phyloP scores from a whole-genome alignment of 441 rosid genomes.

The Eutrema salsugineum region DNA sequence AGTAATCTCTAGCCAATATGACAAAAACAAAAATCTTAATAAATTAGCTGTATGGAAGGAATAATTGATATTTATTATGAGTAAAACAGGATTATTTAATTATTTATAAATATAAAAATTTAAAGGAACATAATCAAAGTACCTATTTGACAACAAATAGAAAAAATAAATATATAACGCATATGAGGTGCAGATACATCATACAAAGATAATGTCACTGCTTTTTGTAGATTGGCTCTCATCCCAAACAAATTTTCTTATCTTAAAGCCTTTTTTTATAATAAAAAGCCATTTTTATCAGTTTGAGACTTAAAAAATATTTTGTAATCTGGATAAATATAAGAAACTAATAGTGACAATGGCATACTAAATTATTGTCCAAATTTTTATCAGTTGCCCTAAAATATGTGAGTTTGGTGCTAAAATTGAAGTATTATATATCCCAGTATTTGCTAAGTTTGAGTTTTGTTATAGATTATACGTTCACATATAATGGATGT shows the following conservation, averaged over 20 bases:
- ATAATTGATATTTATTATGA: background rate
- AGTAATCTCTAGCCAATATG: constrained; percentile 6
- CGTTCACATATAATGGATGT: background rate
- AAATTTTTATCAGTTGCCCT: too few species aligned
- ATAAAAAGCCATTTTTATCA: background rate
- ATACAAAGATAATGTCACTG: constrained; percentile 33
- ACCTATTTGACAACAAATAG: background rate
- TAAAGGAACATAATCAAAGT: background rate
- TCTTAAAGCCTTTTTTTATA: background rate
- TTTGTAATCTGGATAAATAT: background rate
- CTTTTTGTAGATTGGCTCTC: constrained; percentile 34
- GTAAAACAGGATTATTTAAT: background rate
- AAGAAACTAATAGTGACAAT: too few species aligned
- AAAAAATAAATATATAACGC: constrained; percentile 10
- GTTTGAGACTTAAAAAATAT: background rate
- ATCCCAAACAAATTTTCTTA: constrained; percentile 34
- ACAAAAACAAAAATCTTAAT: constrained; percentile 20
- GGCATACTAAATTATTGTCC: too few species aligned
- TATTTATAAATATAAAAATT: background rate
- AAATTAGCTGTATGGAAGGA: background rate
- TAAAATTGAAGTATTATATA: background rate
- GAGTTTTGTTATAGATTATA: background rate
- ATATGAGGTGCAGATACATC: constrained; percentile 31
- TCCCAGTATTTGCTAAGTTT: background rate
- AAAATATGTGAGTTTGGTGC: background rate